Percentiles rank a stretch among this genome's conserved stretches.
Evolutionary conservation across 331 rosid genomes (phyloP).

Genomic region (Phaseolus coccineus): DNA sequence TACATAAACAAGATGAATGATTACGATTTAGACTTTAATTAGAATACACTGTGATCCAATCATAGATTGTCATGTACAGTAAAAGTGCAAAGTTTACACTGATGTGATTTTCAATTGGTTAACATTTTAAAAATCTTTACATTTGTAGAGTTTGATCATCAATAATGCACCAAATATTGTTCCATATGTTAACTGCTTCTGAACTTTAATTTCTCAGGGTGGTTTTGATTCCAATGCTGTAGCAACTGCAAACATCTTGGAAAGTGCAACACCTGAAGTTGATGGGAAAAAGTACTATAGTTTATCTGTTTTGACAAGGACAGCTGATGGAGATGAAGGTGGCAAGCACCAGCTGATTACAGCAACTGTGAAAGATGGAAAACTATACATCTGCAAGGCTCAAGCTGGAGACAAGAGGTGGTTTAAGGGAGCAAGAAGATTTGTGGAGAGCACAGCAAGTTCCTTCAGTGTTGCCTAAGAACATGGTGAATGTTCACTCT

Average conservation of each 20-base stretch:
- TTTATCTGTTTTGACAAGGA: constrained; percentile 85
- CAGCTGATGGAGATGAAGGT: constrained; percentile 98
- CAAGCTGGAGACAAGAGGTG: constrained; percentile 99
- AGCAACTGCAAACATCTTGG: constrained; percentile 88
- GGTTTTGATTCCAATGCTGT: constrained; percentile 82
- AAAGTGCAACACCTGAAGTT: constrained; percentile 49
- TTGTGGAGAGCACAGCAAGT: constrained; percentile 72
- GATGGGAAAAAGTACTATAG: constrained; percentile 70
- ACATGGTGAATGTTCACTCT: constrained; percentile 48
- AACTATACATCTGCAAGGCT: constrained; percentile 92
- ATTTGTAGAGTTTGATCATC: background rate
- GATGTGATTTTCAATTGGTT: too few relatives aligned
- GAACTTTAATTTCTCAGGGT: constrained; percentile 61
- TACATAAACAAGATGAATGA: background rate
- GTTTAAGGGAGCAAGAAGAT: constrained; percentile 95
- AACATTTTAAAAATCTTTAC: too few relatives aligned
- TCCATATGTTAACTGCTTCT: constrained; percentile 32
- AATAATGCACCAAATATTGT: background rate
- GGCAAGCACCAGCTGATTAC: constrained; percentile 93
- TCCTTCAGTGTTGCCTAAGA: constrained; percentile 93
- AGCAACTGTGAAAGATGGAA: constrained; percentile 84
- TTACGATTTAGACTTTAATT: background rate
- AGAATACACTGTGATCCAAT: background rate
- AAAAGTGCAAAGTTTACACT: too few relatives aligned
- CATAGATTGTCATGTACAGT: too few relatives aligned